A percentile compares a stretch with the other conserved stretches of the same genome.
phyloP scores from a whole-genome alignment of 148 eudicot genomes.

The Cornus controversa region DNA sequence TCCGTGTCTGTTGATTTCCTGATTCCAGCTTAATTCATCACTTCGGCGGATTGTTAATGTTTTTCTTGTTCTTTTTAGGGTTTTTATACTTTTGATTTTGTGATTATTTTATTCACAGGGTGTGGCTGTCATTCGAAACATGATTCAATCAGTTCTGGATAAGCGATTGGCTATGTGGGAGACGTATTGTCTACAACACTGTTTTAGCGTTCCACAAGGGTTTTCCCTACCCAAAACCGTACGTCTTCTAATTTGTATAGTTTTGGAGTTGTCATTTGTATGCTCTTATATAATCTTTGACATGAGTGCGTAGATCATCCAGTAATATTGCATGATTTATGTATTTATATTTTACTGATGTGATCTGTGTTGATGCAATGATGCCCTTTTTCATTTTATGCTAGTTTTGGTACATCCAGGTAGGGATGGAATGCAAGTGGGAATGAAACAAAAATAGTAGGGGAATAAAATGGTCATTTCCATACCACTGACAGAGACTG shows the following conservation, averaged over 20 bases:
- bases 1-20: not conserved
- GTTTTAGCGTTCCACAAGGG: conserved; percentile 66
- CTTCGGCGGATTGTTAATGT: not conserved
- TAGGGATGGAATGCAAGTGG: too few species aligned
- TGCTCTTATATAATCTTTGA: not conserved
- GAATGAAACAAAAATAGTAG: too few species aligned
- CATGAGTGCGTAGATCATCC: too few species aligned
- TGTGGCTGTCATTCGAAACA: conserved; percentile 35
- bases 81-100: not conserved
- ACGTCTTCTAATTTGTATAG: conserved; percentile 11
- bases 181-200: conserved; percentile 60
- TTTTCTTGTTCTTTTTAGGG: not conserved
- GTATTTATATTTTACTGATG: not conserved
- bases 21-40: not conserved
- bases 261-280: not conserved
- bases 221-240: conserved; percentile 61
- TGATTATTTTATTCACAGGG: conserved; percentile 41
- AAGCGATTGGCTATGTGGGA: conserved; percentile 67
- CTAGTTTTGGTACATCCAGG: too few species aligned
- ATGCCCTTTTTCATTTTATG: not conserved
- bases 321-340: too few species aligned
- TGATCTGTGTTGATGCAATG: not conserved
- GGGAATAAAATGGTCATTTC: too few species aligned
- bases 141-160: conserved; percentile 53
- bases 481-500: too few species aligned